Evolutionary conservation across 2,329 filamentous ascomycete species (phyloP).

Genomic region (Dendrostoma leiphaemia): DNA sequence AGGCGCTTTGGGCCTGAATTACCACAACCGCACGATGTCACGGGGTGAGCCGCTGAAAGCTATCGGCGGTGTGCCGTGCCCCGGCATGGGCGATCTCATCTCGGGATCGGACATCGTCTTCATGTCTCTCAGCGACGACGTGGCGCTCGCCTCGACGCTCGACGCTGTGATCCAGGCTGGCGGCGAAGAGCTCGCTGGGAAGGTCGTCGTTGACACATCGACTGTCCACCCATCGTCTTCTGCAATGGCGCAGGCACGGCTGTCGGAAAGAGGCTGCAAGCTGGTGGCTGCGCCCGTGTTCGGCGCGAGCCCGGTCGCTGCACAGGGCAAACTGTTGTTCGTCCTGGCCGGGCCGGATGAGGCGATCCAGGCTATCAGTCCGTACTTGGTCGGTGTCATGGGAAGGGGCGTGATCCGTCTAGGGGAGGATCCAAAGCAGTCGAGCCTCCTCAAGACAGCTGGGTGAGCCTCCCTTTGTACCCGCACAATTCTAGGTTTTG

Average conservation of each 20-base stretch:
- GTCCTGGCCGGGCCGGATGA: slow-evolving; percentile 39
- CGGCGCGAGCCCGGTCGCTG: slow-evolving; percentile 48
- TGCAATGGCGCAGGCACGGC: slow-evolving; percentile 23
- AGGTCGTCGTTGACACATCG: slow-evolving; percentile 47
- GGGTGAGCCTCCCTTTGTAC: slow-evolving; percentile 69
- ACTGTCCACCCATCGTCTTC: slow-evolving; percentile 48
- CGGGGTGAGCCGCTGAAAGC: slow-evolving; percentile 34
- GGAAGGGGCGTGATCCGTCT: slow-evolving; percentile 40
- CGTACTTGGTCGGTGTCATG: slow-evolving; percentile 40
- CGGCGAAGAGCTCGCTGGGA: slow-evolving; percentile 29
- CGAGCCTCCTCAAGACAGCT: slow-evolving; percentile 46
- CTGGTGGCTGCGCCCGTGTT: slow-evolving; percentile 50
- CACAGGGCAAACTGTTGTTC: slow-evolving; percentile 43
- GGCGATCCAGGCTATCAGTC: slow-evolving; percentile 33
- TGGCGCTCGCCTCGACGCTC: slow-evolving; percentile 64
- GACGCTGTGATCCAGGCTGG: slow-evolving; percentile 49
- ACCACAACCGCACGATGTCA: slow-evolving; percentile 46
- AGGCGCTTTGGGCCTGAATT: slow-evolving; percentile 30
- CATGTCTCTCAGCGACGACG: slow-evolving; percentile 74
- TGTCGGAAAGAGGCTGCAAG: slow-evolving; percentile 28
- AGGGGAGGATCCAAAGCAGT: slow-evolving; percentile 40
- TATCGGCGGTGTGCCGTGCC: slow-evolving; percentile 27
- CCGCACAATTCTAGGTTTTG: slow-evolving; percentile 30
- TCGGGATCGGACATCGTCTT: slow-evolving; percentile 33
- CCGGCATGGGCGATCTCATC: slow-evolving; percentile 27